phyloP scores from a whole-genome alignment of 495 filamentous ascomycete genomes.

The Neurospora sublineolata region DNA sequence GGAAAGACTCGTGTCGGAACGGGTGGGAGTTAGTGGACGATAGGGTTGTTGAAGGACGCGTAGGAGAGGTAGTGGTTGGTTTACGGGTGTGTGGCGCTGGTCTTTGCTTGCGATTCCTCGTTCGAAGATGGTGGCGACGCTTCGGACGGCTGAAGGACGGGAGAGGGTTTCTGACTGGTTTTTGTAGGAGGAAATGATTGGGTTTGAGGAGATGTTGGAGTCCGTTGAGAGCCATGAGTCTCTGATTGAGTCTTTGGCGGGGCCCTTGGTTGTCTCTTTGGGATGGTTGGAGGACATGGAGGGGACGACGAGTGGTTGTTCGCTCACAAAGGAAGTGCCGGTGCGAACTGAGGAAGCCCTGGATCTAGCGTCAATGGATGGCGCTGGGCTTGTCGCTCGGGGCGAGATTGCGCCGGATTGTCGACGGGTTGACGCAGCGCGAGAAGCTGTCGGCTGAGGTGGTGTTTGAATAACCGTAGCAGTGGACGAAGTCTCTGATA shows the following conservation, averaged over 20 bases:
- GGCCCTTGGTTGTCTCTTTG: neutral
- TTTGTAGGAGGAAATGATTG: neutral
- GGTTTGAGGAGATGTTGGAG: neutral
- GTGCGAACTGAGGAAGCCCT: neutral
- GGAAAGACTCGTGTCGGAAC: neutral
- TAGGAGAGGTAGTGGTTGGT: neutral
- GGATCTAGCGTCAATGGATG: neutral
- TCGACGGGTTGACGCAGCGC: neutral
- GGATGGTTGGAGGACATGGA: neutral
- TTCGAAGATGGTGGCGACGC: neutral
- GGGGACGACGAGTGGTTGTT: constrained; percentile 14
- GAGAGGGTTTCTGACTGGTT: neutral
- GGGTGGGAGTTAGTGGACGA: neutral
- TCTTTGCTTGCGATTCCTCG: neutral
- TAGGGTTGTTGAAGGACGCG: neutral
- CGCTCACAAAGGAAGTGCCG: constrained; percentile 15
- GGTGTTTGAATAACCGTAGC: neutral
- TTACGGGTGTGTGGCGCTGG: neutral
- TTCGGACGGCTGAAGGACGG: neutral
- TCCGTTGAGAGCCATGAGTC: neutral
- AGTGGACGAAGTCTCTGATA: neutral
- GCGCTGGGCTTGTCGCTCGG: neutral
- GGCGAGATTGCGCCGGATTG: neutral
- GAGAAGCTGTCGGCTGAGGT: neutral
- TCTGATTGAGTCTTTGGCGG: neutral